Evolutionary conservation across 106 monocot genomes (phyloP).

Genomic region (Dioscorea dumetorum): DNA sequence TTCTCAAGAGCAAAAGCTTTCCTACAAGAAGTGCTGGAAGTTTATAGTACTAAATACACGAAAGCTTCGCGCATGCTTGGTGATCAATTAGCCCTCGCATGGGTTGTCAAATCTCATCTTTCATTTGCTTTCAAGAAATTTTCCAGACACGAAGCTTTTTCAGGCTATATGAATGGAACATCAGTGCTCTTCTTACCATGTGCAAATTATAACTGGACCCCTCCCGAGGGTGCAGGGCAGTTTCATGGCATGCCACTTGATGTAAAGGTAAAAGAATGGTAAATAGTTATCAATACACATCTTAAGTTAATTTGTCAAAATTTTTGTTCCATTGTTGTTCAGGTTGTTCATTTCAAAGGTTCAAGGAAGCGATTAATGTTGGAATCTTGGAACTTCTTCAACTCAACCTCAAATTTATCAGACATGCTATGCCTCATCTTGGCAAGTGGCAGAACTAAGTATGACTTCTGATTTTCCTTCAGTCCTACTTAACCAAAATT

Average conservation of each 20-base stretch:
- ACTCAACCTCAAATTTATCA: slow-evolving; percentile 44
- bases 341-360: slow-evolving; percentile 98
- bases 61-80: slow-evolving; percentile 92
- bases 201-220: slow-evolving; percentile 93
- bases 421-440: slow-evolving; percentile 90
- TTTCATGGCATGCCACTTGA: slow-evolving; percentile 99
- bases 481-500: no score
- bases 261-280: slow-evolving; percentile 54
- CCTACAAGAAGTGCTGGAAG: slow-evolving; percentile 71
- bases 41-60: slow-evolving; percentile 65
- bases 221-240: slow-evolving; percentile 96
- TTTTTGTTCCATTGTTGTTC: background rate
- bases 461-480: slow-evolving; percentile 53
- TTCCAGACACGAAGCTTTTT: slow-evolving; percentile 44
- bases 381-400: slow-evolving; percentile 89
- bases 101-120: slow-evolving; percentile 61
- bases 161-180: slow-evolving; percentile 43
- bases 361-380: slow-evolving; percentile 95
- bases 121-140: slow-evolving; percentile 47
- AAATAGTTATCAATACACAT: background rate
- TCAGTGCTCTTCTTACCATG: slow-evolving; percentile 84
- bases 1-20: slow-evolving; percentile 54
- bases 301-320: background rate
- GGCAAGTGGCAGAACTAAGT: slow-evolving; percentile 85
- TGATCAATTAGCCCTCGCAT: slow-evolving; percentile 86